Conservation (phyloP, 2,329 filamentous ascomycete species). For the Penicillium glabrum region DNA sequence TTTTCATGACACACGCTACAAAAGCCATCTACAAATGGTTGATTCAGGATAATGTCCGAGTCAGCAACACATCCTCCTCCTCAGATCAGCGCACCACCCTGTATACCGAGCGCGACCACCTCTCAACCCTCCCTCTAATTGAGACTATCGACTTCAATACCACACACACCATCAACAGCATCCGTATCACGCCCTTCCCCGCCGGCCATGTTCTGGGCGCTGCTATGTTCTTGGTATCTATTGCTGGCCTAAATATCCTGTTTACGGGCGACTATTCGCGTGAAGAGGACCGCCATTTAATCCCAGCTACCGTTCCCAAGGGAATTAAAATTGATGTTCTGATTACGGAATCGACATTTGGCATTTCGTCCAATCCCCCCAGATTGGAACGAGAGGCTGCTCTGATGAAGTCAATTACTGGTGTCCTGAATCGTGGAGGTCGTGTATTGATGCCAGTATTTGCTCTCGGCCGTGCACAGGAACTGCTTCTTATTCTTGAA, state of each 20-base stretch:
- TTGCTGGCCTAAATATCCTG: conserved; percentile 92
- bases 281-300: conserved; percentile 91
- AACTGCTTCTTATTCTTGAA: conserved; percentile 89
- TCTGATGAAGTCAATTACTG: conserved; percentile 92
- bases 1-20: conserved; percentile 99
- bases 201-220: conserved; percentile 97
- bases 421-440: conserved; percentile 85
- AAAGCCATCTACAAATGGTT: conserved; percentile 99
- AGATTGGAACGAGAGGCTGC: conserved; percentile 87
- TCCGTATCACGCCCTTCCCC: conserved; percentile 94
- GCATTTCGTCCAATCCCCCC: conserved; percentile 89
- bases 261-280: conserved; percentile 98
- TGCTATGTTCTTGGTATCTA: conserved; percentile 97
- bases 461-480: conserved; percentile 88
- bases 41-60: conserved; percentile 93
- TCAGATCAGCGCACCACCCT: conserved; percentile 66
- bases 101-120: conserved; percentile 93
- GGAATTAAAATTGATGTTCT: conserved; percentile 92
- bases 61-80: conserved; percentile 68
- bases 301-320: conserved; percentile 86
- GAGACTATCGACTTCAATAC: conserved; percentile 98
- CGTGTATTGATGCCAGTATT: conserved; percentile 94
- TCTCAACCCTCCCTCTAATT: conserved; percentile 89
- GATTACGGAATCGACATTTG: conserved; percentile 97
- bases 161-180: conserved; percentile 94